phyloP scores from a whole-genome alignment of 305 asterid genomes.

The Fraxinus angustifolia region DNA sequence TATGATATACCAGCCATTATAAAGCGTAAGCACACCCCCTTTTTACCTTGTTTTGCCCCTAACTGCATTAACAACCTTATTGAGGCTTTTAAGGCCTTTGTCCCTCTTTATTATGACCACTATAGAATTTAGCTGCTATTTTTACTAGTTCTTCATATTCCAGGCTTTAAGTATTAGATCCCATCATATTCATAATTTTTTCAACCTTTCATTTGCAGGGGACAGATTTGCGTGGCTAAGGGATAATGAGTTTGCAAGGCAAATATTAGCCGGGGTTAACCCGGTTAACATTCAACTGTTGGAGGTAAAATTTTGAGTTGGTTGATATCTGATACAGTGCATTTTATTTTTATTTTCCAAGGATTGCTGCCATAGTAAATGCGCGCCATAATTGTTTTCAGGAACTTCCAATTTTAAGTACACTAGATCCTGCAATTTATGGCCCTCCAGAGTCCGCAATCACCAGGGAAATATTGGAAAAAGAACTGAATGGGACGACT shows the following conservation, averaged over 20 bases:
- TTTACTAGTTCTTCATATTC: background rate
- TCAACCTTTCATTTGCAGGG: conserved; percentile 34
- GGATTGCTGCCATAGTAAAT: background rate
- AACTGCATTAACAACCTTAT: background rate
- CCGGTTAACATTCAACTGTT: conserved; percentile 72
- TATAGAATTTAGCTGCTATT: background rate
- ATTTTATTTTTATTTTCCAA: background rate
- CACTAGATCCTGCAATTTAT: conserved; percentile 61
- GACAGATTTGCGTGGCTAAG: conserved; percentile 88
- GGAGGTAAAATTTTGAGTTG: conserved; percentile 41
- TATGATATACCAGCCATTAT: conserved; percentile 75
- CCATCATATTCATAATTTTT: background rate
- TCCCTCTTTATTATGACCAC: background rate
- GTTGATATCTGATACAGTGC: background rate
- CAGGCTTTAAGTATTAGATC: background rate
- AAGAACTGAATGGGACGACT: conserved; percentile 52
- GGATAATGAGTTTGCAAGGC: conserved; percentile 86
- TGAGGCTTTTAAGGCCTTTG: background rate
- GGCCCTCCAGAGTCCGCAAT: conserved; percentile 74
- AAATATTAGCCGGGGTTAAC: conserved; percentile 77
- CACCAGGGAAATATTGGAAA: conserved; percentile 55
- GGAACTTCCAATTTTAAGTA: conserved; percentile 70
- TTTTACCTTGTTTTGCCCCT: background rate
- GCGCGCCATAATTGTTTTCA: conserved; percentile 22
- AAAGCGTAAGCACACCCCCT: conserved; percentile 39